Evolutionary conservation across 345 rosid species (phyloP), one percentile per base, ranked within the genome.

Genomic region (Sisymbrium irio): DNA sequence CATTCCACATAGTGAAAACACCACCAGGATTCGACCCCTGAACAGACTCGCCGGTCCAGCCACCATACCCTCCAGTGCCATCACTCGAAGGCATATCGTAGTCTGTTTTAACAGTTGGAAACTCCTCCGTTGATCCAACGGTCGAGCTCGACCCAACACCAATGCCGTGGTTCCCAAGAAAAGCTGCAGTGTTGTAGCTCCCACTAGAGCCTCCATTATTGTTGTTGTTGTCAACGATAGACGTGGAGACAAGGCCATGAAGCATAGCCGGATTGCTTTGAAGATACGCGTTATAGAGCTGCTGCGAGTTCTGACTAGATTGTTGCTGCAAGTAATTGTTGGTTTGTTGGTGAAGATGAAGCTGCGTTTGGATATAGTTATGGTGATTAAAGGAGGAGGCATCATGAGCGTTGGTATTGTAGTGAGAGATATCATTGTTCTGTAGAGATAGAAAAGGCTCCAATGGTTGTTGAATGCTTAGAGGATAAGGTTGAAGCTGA

Each of bases 1-100:
- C 96, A 68, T 87, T 92, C 98, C 99, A 95, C 94, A 87, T 95
- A 40, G 93, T 82, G 68, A 90, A 95, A 73, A 84, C 85, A 15
- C 85, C 81, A 7, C 84, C 83, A 14, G 92, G 85, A 81, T 87
- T 92, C 28, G 96, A 74, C 19, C 93, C 97, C 53, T 84, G 90
- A 68, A 81, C 89, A 8, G 97, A 76, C 15, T 89, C 97, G 3
- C 83, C 87, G 1, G 81, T 85, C 33, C 96, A 84, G 82, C 97
- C 94, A 28, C 89, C 89, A 33, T 88, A 92, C 6, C 84, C 89
- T 3, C 79, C 87, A 3, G 81, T 22, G 9, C 76, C 76, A 46
- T 69, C 70, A 40, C 57, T 41, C 1, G 63, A 49, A 64, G 76
- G 90, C 97, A 85, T 86, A 65, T 95, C 98, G 47, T 95, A 92